Base-by-base conservation (phyloP, 495 filamentous ascomycete species). In the Penicillium pancosmium region DNA sequence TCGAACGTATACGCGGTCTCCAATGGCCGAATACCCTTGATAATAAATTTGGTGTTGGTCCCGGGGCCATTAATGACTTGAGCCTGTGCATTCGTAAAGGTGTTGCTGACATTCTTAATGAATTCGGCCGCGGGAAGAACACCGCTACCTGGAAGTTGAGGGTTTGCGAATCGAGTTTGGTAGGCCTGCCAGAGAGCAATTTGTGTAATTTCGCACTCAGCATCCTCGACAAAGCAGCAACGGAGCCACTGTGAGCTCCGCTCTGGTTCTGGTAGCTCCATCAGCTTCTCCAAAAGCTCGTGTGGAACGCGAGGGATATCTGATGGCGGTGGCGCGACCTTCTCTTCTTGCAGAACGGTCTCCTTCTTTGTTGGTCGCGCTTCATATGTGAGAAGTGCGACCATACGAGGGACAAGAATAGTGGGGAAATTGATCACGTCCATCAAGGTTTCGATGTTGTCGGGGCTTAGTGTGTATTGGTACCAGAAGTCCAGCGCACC, bases 121-220 rank as follows among this genome's bases (percentile, higher is more conserved):
- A 98, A 99, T 46, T 98, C 95, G 3, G 92, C 91, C 2, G 95
- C 94, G 10, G 87, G 86, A 43, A 98, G 84, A 56, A 92, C 84
- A 25, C 80, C 80, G 13, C 82, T 82, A 13, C 80, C 78, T 34
- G 76, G 73, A 34, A 74, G 59, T 13, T 74, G 72, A 47, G 75
- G 72, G 15, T 80, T 74, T 23, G 80, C 79, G 59, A 98, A 98
- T 1, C 90, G 88, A 36, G 79, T 80, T 66, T 97, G 94, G 65
- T 99, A 99, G 2, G 94, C 93, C 70, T 96, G 90, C 95, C 95
- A 99, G 48, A 98, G 82, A 8, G 88, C 86, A 53, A 99, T 97
- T 70, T 99, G 95, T 0, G 95, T 98, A 64, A 99, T 95, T 49
- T 93, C 88, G 35, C 87, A 87, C 5, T 87, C 85, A 0, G 84